Percentiles rank a stretch among this genome's conserved stretches.
Evolutionary conservation across 2,329 filamentous ascomycete genomes (phyloP).

Genomic region (Tolypocladium cylindrosporum): DNA sequence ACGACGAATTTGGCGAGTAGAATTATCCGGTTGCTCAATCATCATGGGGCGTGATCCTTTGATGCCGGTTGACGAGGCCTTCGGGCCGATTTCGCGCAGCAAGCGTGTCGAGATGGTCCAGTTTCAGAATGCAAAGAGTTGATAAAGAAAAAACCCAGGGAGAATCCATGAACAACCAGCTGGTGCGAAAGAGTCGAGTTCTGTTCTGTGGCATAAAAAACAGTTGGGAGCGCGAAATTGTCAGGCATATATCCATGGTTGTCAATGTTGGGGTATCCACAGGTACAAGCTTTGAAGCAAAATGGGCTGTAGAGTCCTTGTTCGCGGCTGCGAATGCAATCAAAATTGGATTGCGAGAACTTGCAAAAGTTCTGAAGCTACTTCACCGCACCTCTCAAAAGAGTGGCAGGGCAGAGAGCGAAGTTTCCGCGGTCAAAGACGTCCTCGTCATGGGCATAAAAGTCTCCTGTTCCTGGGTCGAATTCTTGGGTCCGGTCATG

Average conservation of each 20-base stretch:
- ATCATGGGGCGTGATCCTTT: background rate
- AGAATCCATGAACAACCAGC: background rate
- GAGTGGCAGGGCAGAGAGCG: background rate
- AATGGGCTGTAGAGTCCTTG: background rate
- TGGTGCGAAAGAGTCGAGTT: background rate
- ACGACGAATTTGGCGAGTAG: background rate
- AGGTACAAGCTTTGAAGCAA: background rate
- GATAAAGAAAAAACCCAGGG: background rate
- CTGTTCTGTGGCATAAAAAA: background rate
- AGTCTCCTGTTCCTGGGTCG: background rate
- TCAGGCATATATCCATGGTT: background rate
- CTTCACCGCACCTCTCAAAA: background rate
- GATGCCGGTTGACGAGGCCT: background rate
- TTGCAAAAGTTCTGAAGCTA: constrained; percentile 2
- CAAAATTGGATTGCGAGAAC: constrained; percentile 12
- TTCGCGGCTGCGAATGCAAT: constrained; percentile 14
- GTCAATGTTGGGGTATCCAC: background rate
- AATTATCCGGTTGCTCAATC: background rate
- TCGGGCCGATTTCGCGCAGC: background rate
- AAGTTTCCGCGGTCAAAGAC: background rate
- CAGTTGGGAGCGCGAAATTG: background rate
- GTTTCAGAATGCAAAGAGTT: background rate
- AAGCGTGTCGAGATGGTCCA: background rate
- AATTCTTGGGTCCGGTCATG: background rate
- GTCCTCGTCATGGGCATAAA: background rate